A percentile compares a stretch with the other conserved stretches of the same genome.
phyloP scores from a whole-genome alignment of 208 protist species.

The Phytomonas sp. region DNA sequence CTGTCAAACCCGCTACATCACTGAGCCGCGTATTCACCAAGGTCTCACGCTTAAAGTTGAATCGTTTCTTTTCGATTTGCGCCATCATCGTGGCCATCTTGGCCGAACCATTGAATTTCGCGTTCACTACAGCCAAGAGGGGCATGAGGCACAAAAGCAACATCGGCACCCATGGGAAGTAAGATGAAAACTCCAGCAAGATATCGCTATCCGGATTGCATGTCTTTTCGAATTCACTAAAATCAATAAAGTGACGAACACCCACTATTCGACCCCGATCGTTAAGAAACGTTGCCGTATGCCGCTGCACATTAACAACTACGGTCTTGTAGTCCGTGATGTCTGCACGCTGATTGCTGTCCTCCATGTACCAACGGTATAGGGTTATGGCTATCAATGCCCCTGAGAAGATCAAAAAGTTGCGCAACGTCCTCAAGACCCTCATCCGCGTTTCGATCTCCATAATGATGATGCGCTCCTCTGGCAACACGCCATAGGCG shows the following conservation, averaged over 20 bases:
- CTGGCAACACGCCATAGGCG: constrained; percentile 38
- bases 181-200: constrained; percentile 34
- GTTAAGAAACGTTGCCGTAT: constrained; percentile 42
- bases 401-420: constrained; percentile 22
- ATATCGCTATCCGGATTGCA: constrained; percentile 59
- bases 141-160: constrained; percentile 64
- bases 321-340: constrained; percentile 42
- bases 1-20: constrained; percentile 77
- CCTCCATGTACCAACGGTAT: constrained; percentile 27
- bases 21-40: constrained; percentile 52
- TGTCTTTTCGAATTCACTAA: constrained; percentile 39
- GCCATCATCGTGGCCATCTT: constrained; percentile 21
- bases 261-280: constrained; percentile 46
- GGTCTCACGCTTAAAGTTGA: constrained; percentile 64
- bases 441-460: constrained; percentile 26
- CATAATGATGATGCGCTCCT: constrained; percentile 45
- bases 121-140: constrained; percentile 36
- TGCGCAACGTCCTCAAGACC: constrained; percentile 19
- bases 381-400: constrained; percentile 22
- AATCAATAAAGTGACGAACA: constrained; percentile 66
- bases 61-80: constrained; percentile 45
- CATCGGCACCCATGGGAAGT: constrained; percentile 79
- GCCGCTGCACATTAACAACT: constrained; percentile 38
- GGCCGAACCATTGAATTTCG: constrained; percentile 38
- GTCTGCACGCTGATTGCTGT: constrained; percentile 29